Evolutionary conservation across 1,284 basidiomycete genomes (phyloP).

Genomic region (Ceratobasidium sp.): DNA sequence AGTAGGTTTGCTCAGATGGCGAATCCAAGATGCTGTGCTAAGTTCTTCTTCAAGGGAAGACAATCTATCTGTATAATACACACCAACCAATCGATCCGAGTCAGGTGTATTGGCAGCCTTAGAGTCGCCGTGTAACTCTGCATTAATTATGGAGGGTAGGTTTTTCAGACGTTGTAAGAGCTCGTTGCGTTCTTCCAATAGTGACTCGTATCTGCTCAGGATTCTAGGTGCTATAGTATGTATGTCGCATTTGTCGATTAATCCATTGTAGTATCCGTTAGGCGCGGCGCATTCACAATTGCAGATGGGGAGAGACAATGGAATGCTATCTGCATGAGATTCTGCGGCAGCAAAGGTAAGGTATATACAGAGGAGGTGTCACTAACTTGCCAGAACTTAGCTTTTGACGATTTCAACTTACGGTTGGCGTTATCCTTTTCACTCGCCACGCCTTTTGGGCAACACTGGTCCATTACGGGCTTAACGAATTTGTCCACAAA

Average conservation of each 20-base stretch:
- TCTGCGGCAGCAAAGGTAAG: too few species aligned
- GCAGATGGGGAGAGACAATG: not conserved
- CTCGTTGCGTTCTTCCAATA: constrained; percentile 5
- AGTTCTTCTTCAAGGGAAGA: not conserved
- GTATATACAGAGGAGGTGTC: too few species aligned
- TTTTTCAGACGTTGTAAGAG: not conserved
- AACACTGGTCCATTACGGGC: not conserved
- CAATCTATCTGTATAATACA: too few species aligned
- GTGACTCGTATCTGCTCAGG: not conserved
- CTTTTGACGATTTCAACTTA: not conserved
- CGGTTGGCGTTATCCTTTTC: not conserved
- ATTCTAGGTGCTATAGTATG: constrained; percentile 9
- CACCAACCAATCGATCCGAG: too few species aligned
- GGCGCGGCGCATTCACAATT: not conserved
- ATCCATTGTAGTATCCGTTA: not conserved
- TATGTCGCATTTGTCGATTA: constrained; percentile 4
- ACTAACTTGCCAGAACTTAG: too few species aligned
- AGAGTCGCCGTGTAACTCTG: too few species aligned
- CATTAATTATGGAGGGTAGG: not conserved
- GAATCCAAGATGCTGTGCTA: constrained; percentile 2
- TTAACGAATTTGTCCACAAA: not conserved
- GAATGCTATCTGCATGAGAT: not conserved
- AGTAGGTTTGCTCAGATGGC: not conserved
- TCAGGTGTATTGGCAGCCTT: not conserved
- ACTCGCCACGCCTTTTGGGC: too few species aligned